A percentile compares a stretch with the other conserved stretches of the same genome.
Conservation (phyloP, 768 basidiomycete genomes). For the Glaciozyma martinii region DNA sequence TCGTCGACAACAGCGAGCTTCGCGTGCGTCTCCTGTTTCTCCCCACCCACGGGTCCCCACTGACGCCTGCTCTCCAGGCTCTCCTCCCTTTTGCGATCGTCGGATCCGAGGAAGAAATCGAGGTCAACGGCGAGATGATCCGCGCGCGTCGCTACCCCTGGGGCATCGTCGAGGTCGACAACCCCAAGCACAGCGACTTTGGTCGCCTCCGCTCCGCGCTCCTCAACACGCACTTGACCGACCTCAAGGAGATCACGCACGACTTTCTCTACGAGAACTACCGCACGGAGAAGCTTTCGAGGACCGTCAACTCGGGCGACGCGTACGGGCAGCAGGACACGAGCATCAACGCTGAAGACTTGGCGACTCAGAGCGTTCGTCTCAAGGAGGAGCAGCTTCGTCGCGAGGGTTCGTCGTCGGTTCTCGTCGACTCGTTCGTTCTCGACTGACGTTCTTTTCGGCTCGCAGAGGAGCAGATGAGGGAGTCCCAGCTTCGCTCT, state of each 20-base stretch:
- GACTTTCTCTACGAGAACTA: slow-evolving; percentile 75
- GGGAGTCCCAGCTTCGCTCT: slow-evolving; percentile 95
- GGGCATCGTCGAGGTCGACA: slow-evolving; percentile 98
- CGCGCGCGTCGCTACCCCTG: slow-evolving; percentile 95
- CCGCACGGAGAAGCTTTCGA: slow-evolving; percentile 92
- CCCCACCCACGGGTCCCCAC: neutral
- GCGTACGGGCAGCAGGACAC: neutral
- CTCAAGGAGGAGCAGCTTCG: slow-evolving; percentile 98
- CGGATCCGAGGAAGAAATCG: slow-evolving; percentile 93
- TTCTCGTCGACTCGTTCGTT: slow-evolving; percentile 46
- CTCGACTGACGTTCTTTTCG: slow-evolving; percentile 44
- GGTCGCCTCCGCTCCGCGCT: slow-evolving; percentile 82
- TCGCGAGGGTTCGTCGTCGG: slow-evolving; percentile 47
- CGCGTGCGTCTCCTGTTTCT: slow-evolving; percentile 48
- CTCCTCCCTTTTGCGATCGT: slow-evolving; percentile 94
- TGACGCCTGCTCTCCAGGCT: slow-evolving; percentile 45
- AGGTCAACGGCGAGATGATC: slow-evolving; percentile 72
- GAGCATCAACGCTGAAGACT: slow-evolving; percentile 74
- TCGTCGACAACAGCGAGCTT: slow-evolving; percentile 92
- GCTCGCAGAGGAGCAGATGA: slow-evolving; percentile 50
- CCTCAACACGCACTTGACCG: slow-evolving; percentile 85
- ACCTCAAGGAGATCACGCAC: slow-evolving; percentile 58
- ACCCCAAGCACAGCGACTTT: slow-evolving; percentile 99
- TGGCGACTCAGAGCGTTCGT: slow-evolving; percentile 91
- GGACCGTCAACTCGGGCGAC: slow-evolving; percentile 52